Evolutionary conservation across 1,284 basidiomycete species (phyloP).

Genomic region (Abortiporus biennis): DNA sequence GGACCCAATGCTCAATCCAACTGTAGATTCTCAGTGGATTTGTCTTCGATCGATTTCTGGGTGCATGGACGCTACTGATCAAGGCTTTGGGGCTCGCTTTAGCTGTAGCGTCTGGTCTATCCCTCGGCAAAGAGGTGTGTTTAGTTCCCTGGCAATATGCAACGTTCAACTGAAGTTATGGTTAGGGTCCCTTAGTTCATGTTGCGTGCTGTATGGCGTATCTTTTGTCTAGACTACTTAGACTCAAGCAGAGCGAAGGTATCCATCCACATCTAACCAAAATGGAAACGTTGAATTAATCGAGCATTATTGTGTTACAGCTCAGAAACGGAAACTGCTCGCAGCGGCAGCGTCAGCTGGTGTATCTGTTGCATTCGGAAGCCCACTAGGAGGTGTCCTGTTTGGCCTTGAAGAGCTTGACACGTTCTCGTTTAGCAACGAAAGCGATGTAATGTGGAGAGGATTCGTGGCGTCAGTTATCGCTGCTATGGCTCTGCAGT

Average conservation of each 20-base stretch:
- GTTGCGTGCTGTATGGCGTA: conserved; percentile 66
- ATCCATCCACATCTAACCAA: neutral
- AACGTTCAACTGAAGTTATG: too few relatives aligned
- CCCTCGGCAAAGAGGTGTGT: conserved; percentile 65
- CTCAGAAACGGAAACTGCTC: conserved; percentile 60
- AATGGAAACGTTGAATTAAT: neutral
- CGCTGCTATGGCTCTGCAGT: conserved; percentile 66
- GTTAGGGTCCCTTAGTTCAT: conserved; percentile 66
- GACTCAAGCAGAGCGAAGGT: conserved; percentile 59
- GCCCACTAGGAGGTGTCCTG: conserved; percentile 68
- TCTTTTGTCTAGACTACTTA: conserved; percentile 48
- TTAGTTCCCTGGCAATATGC: too few relatives aligned
- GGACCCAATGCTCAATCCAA: too few relatives aligned
- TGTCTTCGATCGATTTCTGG: conserved; percentile 63
- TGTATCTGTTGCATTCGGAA: conserved; percentile 72
- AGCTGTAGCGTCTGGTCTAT: conserved; percentile 73
- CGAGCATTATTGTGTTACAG: conserved; percentile 25
- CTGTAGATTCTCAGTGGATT: conserved; percentile 66
- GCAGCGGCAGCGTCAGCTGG: conserved; percentile 69
- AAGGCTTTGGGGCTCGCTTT: conserved; percentile 75
- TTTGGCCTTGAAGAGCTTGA: conserved; percentile 73
- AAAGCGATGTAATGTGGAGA: conserved; percentile 70
- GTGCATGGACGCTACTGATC: conserved; percentile 71
- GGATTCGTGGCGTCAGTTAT: conserved; percentile 71
- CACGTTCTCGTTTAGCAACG: conserved; percentile 50